Evolutionary conservation across 1,284 basidiomycete genomes (phyloP), one percentile per base, ranked within the genome.

Genomic region (Heterobasidion irregulare): DNA sequence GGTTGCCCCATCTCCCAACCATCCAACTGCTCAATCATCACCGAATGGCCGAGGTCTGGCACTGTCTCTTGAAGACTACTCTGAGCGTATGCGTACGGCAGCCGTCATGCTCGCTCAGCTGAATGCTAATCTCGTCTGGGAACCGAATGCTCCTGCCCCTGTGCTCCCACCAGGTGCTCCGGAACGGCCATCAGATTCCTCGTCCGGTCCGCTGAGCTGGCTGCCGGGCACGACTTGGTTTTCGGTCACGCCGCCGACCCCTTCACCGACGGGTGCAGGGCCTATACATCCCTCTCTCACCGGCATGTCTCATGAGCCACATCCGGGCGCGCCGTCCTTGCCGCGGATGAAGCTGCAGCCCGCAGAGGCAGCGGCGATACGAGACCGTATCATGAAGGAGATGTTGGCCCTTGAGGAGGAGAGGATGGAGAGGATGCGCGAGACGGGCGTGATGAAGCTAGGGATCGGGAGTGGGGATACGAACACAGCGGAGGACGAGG

Each of bases 31-130:
- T 53, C 26, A 58, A 52, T 49, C 53, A 3, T 54, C 55, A 47
- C 52, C 56, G 34, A 55, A 53, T 33, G 56, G 56, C 38, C 38
- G 38, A 7, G 56, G 36, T 16, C 58, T 53, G 52, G 47, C 19
- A n/a, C 59, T 77, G 2, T 87, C 86, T 1, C 74, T 99, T 34
- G 95, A 99, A 65, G 96, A 99, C 63, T 99, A 99, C 68, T 96
- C 96, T 0, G 92, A 98, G 64, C 84, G 96, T 47, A 99, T 99
- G 96, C 86, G 93, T 13, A 98, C 94, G 9, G 96, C 96, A 1
- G 96, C 97, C 3, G 88, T 99, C 63, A 98, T 99, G 96, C 84
- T 99, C 19, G 89, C 96, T 1, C 96, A 99, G 72, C 80, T 99
- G 47, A 98, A 95, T 63, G 86, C 92, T 0, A 94, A 84, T 58